Evolutionary conservation across 169 alveolate genomes (phyloP), one percentile per base, ranked within the genome.

Genomic region (Babesia bovis): DNA sequence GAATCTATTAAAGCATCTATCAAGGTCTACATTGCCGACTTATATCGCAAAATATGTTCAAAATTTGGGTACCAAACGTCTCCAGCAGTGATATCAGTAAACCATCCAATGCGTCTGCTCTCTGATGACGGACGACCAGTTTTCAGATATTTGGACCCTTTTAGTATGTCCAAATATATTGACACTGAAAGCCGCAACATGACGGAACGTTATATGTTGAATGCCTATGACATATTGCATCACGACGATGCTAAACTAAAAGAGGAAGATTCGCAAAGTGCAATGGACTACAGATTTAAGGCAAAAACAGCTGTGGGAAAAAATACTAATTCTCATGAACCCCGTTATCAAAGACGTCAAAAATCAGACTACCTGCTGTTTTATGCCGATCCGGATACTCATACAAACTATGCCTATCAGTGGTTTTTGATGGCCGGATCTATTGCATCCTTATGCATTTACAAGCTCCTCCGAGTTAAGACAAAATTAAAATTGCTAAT

Each of bases 371-470:
- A 93, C 83, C 74, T 90, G 42, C 71, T 89, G 50, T 93, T 93
- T 78, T 93, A 91, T 66, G 96, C 96, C 10, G 96, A 91, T 70
- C 95, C 92, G 45, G 90, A 87, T 72, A 93, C 95, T 0, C 96
- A 93, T 74, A 85, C 91, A 79, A 93, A 91, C 89, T 93, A 93
- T 57, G 96, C 96, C 36, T 76, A 89, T 61, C 96, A 93, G 86
- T 93, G 96, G 96, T 90, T 87, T 75, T 84, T 85, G 21, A 71
- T 84, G 84, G 84, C 91, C 4, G 66, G 76, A 41, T 72, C 90
- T n/a, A 67, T 82, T 49, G 76, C 89, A 12, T 68, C 79, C 1
- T 73, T 88, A 65, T 84, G 88, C 35, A 58, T 75, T 23, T 88
- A 84, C 65, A 88, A 88, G 71, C 49, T 84, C 30, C 21, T 74